Base-by-base conservation (phyloP, 257 asterid genomes). In the Fraxinus excelsior region DNA sequence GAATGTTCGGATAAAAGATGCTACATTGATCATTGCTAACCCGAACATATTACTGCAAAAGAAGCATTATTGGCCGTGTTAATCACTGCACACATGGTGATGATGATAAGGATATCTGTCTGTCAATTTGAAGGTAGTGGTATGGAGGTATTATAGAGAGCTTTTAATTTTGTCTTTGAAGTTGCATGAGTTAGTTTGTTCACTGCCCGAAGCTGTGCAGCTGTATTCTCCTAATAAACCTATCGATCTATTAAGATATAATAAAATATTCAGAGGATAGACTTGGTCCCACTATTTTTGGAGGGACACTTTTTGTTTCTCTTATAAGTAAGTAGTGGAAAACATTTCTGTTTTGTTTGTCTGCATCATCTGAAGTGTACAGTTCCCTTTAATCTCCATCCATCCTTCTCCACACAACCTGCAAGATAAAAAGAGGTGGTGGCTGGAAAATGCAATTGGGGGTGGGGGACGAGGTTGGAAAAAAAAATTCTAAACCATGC, bases 181-280 rank as follows among this genome's bases (percentile, higher is more conserved):
- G 34, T 66, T 64, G 70, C 67, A 40, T 25, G 75, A 67, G 64
- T 56, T 31, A 23, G 18, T 28, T 16, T 75, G 76, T 46, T 42
- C 4, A 42, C n/a, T 2, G 7, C 56, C 12, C 18, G 1, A 11
- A 12, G 4, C 18, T 12, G 51, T 42, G 51, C 51, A 16, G 28
- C 44, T 64, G 51, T 60, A 71, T 75, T 75, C 44, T 66, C 67
- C 37, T 51, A 58, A 14, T 29, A 40, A 42, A 8, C 73, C 49
- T 32, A 35, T 53, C 23, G 35, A 69, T 37, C 67, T 66, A 51
- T 31, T 64, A 23, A 75, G 70, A 18, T 31, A 29, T 26, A 56
- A 42, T 71, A 49, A 42, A 73, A 72, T 9, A 56, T 62, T 70
- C 74, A 69, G 70, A 82, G 40, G 40, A 23, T 56, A 67, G 42